phyloP scores from a whole-genome alignment of 495 filamentous ascomycete genomes.

The Tuber brumale region DNA sequence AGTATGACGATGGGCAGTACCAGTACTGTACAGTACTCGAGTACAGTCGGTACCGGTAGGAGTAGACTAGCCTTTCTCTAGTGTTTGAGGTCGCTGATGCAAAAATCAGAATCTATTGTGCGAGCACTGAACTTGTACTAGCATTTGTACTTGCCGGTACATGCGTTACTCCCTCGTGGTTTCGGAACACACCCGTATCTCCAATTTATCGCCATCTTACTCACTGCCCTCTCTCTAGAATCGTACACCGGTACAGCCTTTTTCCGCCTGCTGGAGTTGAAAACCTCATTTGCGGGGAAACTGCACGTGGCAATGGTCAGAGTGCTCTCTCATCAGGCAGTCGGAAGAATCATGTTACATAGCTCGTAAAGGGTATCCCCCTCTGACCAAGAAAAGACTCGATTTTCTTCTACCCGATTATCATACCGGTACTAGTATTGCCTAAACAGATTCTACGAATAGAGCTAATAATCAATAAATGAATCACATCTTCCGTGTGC shows the following conservation, averaged over 20 bases:
- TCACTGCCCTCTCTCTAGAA: not conserved
- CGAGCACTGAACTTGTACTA: too few species aligned
- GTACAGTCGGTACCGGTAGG: not conserved
- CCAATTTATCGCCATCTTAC: not conserved
- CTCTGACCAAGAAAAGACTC: too few species aligned
- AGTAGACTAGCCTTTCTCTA: not conserved
- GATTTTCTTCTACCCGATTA: too few species aligned
- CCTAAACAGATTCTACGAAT: too few species aligned
- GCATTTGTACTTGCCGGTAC: constrained; percentile 2
- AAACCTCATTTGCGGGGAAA: constrained; percentile 5
- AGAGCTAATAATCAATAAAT: too few species aligned
- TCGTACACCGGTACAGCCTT: not conserved
- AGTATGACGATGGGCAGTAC: not conserved
- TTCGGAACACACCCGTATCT: not conserved
- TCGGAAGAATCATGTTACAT: not conserved
- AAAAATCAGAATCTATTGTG: not conserved
- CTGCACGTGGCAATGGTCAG: not conserved
- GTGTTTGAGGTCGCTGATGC: not conserved
- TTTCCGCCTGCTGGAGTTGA: not conserved
- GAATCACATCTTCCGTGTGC: too few species aligned
- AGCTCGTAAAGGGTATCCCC: not conserved
- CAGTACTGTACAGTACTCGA: too few species aligned
- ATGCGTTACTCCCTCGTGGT: not conserved
- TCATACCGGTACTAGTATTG: too few species aligned
- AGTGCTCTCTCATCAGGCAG: not conserved